Base-by-base conservation (phyloP, 2,329 filamentous ascomycete genomes). In the Aspergillus bombycis region DNA sequence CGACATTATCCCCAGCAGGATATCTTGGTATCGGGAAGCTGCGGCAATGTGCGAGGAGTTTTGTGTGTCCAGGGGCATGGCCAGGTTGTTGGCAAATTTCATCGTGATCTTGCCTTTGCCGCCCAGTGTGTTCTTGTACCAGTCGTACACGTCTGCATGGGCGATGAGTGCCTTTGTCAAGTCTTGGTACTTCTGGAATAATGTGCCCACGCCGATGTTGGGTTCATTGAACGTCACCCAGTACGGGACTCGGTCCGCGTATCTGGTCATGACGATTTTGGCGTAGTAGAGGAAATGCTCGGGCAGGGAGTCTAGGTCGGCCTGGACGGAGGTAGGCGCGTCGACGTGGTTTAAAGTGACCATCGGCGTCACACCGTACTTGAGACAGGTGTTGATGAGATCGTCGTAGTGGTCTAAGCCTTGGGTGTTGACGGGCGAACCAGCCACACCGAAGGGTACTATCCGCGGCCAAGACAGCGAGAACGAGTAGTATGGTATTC, bases 221-320 rank as follows among this genome's bases (percentile, higher is more conserved):
- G 92, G 92, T 81, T 94, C 91, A 76, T 94, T 94, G 80, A 93
- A 91, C 32, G 91, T 94, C 75, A 93, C 91, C 92, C 92, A 95
- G 79, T 91, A 85, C 81, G 91, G 91, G 72, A 92, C 91, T 89
- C 61, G 89, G 86, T 58, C 85, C 85, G 67, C 88, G 87, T n/a
- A 54, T 19, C 30, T n/a, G 52, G 52, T 54, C 52, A 36, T 54
- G 11, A 36, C 52, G 6, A 54, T 36, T n/a, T 54, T 54, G 52
- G 91, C 90, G 74, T 93, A 94, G 76, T 89, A 81, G 72, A 90
- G 89, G 75, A 88, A 94, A 79, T 89, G 88, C 83, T 92, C 90
- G 69, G 94, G 79, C 67, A 93, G 85, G 45, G 92, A 92, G 10
- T 90, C 89, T 75, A 95, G 94, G 64, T 91, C 87, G 80, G 89